Evolutionary conservation across 2,329 filamentous ascomycete species (phyloP), one percentile per base, ranked within the genome.

Genomic region (Dactylellina parvicollis): DNA sequence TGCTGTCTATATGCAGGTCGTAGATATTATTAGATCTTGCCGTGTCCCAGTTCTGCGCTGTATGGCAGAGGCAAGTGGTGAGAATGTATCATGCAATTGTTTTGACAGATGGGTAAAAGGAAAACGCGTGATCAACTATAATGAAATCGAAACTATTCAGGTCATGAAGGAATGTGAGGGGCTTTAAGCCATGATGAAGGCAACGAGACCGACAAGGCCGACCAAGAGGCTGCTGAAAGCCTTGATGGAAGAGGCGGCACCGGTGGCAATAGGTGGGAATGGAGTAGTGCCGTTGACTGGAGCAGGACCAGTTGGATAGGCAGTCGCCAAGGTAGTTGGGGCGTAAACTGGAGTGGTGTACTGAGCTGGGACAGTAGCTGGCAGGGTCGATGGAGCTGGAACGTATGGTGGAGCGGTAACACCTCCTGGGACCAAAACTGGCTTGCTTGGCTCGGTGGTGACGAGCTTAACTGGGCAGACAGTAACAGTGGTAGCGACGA

Each of bases 1-100:
- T 49, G 52, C 69, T 60, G 60, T 73, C 60, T 73, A 73, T 73
- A 66, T 73, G 69, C 69, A 73, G 69, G 69, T 73, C 69, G 60
- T 73, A 67, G 69, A 73, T 73, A 73, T 73, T 66, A 66, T 34
- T 61, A 64, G 50, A 36, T 65, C 60, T 73, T 73, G 69, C 69
- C 69, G 44, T 50, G 42, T 59, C 65, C 54, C 69, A 42, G 69
- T 66, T 64, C 69, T 54, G 69, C 69, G 12, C 69, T 73, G 60
- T 73, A 73, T 55, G 69, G 69, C 69, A 54, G 69, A 73, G 60
- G 69, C 69, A 73, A 73, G 55, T 3, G 7, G 38, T 34, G 54
- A 66, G 69, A 73, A 73, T 65, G 55, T 66, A 73, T 73, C 69
- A 66, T 73, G 69, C 69, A 56, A 47, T 60, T 40, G 66, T 36